phyloP scores from a whole-genome alignment of 192 early-diverging fungal genomes.

The Backusella tuberculispora region DNA sequence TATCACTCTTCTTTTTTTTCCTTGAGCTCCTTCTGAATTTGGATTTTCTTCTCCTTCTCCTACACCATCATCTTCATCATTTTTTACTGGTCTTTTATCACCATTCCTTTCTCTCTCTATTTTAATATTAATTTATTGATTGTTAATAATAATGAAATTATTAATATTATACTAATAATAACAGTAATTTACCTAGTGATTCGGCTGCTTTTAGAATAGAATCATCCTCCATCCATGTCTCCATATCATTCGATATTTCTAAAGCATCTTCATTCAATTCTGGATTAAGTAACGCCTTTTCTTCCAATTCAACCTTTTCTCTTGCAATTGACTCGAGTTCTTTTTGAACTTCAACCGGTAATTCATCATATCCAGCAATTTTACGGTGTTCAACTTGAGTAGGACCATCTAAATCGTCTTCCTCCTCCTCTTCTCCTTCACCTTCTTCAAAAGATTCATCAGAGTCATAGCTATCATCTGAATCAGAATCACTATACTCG shows the following conservation, averaged over 20 bases:
- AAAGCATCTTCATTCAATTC: constrained; percentile 56
- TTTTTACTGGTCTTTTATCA: constrained; percentile 10
- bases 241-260: constrained; percentile 44
- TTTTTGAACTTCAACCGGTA: not conserved
- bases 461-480: not conserved
- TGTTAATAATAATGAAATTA: not conserved
- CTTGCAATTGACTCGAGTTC: not conserved
- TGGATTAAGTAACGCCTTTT: not conserved
- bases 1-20: constrained; percentile 21
- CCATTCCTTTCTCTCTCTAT: constrained; percentile 30
- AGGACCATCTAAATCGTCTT: constrained; percentile 22
- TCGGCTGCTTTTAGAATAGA: constrained; percentile 38
- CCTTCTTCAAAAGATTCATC: constrained; percentile 21
- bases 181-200: constrained; percentile 26
- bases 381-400: not conserved
- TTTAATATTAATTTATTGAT: not conserved
- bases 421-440: constrained; percentile 29
- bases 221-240: constrained; percentile 36
- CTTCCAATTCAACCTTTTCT: not conserved
- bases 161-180: not conserved
- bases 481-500: not conserved
- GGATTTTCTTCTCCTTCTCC: not conserved
- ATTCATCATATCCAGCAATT: not conserved
- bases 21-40: not conserved
- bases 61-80: not conserved